Conservation (phyloP, 805 yeast species). For the Cyberlindnera xishuangbannaensis region DNA sequence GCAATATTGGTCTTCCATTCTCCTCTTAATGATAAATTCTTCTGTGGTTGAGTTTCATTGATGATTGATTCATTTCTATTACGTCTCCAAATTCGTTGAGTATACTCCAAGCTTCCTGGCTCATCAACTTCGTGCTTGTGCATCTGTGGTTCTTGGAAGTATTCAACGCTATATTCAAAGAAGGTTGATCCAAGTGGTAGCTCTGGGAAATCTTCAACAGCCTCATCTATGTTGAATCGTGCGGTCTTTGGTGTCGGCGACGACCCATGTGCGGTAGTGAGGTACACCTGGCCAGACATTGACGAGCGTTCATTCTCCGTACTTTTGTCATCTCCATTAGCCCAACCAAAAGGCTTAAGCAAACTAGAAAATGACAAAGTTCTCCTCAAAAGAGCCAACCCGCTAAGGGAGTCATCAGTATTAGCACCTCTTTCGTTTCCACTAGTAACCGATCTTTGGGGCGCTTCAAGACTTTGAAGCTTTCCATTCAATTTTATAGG, state of each 20-base stretch:
- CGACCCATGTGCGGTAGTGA: constrained; percentile 28
- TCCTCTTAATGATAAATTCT: constrained; percentile 74
- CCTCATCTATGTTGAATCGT: constrained; percentile 33
- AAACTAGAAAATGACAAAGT: constrained; percentile 26
- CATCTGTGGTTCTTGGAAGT: constrained; percentile 95
- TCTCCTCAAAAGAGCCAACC: constrained; percentile 18
- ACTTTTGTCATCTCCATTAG: constrained; percentile 18
- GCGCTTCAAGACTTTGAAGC: constrained; percentile 2
- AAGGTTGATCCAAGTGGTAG: constrained; percentile 58
- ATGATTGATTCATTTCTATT: constrained; percentile 84
- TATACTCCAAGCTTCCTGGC: constrained; percentile 84
- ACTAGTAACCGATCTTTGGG: constrained; percentile 18
- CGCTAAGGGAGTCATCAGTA: constrained; percentile 5
- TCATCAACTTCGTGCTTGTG: constrained; percentile 79
- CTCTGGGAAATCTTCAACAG: constrained; percentile 22
- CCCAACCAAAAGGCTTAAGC: constrained; percentile 25
- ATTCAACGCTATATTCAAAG: constrained; percentile 74
- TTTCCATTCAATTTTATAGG: constrained; percentile 30
- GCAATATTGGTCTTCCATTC: constrained; percentile 70
- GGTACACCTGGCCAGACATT: constrained; percentile 3
- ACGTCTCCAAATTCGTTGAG: constrained; percentile 80
- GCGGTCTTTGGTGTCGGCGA: constrained; percentile 54
- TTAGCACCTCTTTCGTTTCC: constrained; percentile 4
- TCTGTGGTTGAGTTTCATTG: constrained; percentile 85
- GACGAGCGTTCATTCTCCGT: constrained; percentile 9